phyloP scores from a whole-genome alignment of 306 rosid genomes.

The Vicia faba region DNA sequence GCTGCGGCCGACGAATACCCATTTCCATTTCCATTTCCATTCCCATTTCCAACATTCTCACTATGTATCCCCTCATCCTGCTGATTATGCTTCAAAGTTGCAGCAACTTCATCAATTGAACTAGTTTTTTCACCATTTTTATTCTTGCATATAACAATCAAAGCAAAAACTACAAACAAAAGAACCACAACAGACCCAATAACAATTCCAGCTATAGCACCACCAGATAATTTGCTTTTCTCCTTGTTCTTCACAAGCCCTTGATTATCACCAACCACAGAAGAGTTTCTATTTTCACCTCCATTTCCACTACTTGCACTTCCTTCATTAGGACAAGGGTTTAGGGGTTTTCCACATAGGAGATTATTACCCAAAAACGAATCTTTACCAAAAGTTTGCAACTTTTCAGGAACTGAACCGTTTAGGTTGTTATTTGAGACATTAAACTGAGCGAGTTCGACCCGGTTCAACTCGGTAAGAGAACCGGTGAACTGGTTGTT shows the following conservation, averaged over 20 bases:
- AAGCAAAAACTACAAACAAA: slow-evolving; percentile 47
- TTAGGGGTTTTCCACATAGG: slow-evolving; percentile 61
- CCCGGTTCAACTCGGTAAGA: slow-evolving; percentile 38
- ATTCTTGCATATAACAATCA: slow-evolving; percentile 52
- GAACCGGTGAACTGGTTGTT: slow-evolving; percentile 51
- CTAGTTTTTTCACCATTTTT: slow-evolving; percentile 50
- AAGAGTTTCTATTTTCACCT: slow-evolving; percentile 25
- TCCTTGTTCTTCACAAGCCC: slow-evolving; percentile 24
- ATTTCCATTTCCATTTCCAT: slow-evolving; percentile 33
- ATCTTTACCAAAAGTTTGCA: slow-evolving; percentile 41
- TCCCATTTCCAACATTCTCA: slow-evolving; percentile 43
- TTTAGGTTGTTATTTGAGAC: slow-evolving; percentile 55
- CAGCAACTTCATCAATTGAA: slow-evolving; percentile 38
- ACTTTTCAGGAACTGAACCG: slow-evolving; percentile 58
- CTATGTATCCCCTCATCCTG: slow-evolving; percentile 37
- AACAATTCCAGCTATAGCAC: slow-evolving; percentile 64
- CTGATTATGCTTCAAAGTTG: slow-evolving; percentile 37
- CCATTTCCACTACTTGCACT: slow-evolving; percentile 25
- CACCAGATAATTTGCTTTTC: slow-evolving; percentile 54
- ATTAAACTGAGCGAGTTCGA: slow-evolving; percentile 53
- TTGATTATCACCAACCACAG: slow-evolving; percentile 34
- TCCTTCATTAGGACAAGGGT: slow-evolving; percentile 40
- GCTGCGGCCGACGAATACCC: slow-evolving; percentile 42
- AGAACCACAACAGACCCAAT: slow-evolving; percentile 56
- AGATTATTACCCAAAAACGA: slow-evolving; percentile 57